Base-by-base conservation (phyloP, 257 asterid species). In the Cordia subcordata region DNA sequence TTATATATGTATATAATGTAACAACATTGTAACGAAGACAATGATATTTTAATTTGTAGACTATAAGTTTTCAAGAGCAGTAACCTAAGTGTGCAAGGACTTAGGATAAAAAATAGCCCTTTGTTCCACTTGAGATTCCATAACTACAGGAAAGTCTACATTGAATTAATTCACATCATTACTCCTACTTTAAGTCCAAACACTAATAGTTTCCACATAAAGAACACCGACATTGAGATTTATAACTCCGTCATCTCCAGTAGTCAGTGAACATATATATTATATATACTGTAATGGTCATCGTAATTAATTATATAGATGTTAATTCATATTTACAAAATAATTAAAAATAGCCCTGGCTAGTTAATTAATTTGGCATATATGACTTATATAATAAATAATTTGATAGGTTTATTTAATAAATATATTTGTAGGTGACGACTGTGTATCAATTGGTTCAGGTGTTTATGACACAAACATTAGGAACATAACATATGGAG, bases 161-260 rank as follows among this genome's bases (percentile, higher is more conserved):
- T 83, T 8, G 79, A 83, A 13, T 80, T 85, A 17, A 68, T 83
- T 32, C 74, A 63, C 44, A 78, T 83, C 21, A 73, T 69, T 15
- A 78, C 91, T 37, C 91, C 91, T 10, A 58, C 79, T 0, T 69
- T 71, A n/a, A 83, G 91, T 49, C 91, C 91, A 58, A 83, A 83
- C 55, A 83, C 91, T 1, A 87, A 83, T 49, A 87, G 91, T 42
- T 78, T 83, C 60, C 85, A 83, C 60, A 76, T 83, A 18, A 83
- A 81, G 63, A 79, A 83, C 72, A 79, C 87, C 73, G 76, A 74
- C 13, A 83, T 81, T 0, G 68, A 65, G 18, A 83, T 83, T 22
- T 76, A 80, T 22, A 75, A 83, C 53, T 83, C 87, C 0, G 68
- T 80, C 3, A 74, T 83, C 66, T 64, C 87, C 22, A 83, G 68